Conservation (phyloP, 2,329 filamentous ascomycete genomes). For the Mariannaea elegans region DNA sequence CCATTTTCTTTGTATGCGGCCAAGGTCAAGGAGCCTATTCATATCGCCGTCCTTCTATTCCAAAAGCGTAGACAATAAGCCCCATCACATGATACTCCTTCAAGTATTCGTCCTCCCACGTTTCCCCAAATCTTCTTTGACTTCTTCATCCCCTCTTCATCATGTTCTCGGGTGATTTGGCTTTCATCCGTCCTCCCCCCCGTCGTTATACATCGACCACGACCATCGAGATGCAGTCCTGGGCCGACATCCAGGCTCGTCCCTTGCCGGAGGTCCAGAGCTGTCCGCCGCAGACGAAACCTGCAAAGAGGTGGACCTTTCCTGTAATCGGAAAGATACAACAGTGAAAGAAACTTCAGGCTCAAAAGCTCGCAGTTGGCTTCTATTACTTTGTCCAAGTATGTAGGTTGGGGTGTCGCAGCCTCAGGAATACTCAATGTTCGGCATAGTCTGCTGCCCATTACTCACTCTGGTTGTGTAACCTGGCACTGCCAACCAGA, state of each 20-base stretch:
- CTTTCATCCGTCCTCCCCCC: conserved; percentile 31
- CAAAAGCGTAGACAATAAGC: neutral
- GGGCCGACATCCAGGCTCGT: conserved; percentile 5
- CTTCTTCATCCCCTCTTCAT: neutral
- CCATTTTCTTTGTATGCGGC: neutral
- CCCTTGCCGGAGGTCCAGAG: neutral
- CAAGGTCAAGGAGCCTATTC: neutral
- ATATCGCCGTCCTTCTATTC: too few species aligned
- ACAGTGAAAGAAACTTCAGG: neutral
- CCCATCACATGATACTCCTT: neutral
- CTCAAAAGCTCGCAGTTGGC: neutral
- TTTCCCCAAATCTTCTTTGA: neutral
- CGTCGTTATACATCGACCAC: neutral
- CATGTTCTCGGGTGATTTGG: conserved; percentile 44
- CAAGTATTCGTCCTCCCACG: neutral
- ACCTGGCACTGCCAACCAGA: too few species aligned
- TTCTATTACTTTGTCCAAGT: too few species aligned
- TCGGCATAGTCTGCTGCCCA: too few species aligned
- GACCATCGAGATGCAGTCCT: conserved; percentile 30
- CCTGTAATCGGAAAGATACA: neutral
- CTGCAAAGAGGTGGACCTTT: neutral
- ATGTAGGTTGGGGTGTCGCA: too few species aligned
- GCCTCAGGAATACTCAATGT: too few species aligned
- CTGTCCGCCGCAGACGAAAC: neutral
- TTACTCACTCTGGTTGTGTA: too few species aligned